Evolutionary conservation across 2,329 filamentous ascomycete genomes (phyloP).

Genomic region (Penicillium janthinellum): DNA sequence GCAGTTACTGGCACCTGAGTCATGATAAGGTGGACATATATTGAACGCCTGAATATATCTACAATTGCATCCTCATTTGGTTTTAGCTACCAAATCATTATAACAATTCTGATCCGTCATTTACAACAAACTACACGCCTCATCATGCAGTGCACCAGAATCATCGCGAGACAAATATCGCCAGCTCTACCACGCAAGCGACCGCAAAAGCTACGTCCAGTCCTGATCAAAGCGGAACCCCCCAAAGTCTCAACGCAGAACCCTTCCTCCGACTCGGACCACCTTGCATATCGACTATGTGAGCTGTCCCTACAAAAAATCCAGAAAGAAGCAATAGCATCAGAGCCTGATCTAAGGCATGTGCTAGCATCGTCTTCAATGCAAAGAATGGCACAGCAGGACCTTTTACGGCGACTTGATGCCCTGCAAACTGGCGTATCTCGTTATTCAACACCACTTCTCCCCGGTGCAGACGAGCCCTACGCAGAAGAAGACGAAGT

Average conservation of each 20-base stretch:
- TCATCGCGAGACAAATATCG: not conserved
- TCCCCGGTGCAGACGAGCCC: not conserved
- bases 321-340: conserved; percentile 23
- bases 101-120: not conserved
- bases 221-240: not conserved
- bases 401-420: conserved; percentile 10
- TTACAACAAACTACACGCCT: not conserved
- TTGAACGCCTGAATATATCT: not conserved
- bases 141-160: not conserved
- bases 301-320: conserved; percentile 27
- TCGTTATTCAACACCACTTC: not conserved
- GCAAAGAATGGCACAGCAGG: conserved; percentile 19
- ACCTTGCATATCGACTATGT: conserved; percentile 26
- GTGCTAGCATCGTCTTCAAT: conserved; percentile 25
- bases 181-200: not conserved
- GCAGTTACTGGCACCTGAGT: not conserved
- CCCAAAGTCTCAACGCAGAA: not conserved
- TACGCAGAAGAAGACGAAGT: not conserved
- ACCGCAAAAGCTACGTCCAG: not conserved
- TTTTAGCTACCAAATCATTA: not conserved
- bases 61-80: not conserved
- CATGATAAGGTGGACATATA: not conserved
- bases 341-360: conserved; percentile 24
- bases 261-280: conserved; percentile 18
- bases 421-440: not conserved